These are phyloP conservation scores for Nemania abortiva DNA, from an alignment of 2,329 filamentous ascomycete genomes.

Conservation along the genomic window DNA sequence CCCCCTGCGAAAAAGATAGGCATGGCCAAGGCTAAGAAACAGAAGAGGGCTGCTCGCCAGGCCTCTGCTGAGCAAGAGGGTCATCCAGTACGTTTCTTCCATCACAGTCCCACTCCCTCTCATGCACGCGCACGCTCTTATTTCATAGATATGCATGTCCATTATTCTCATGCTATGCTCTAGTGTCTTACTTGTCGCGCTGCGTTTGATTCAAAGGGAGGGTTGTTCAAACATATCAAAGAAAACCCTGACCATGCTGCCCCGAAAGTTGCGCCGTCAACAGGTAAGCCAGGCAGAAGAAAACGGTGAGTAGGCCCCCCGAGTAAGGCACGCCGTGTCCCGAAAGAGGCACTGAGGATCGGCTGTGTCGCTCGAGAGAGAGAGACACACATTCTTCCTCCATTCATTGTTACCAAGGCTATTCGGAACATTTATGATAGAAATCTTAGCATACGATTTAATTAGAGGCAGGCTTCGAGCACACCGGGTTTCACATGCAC, in stretches of 20 bases:
- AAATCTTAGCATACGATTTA: not conserved
- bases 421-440: not conserved
- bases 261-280: constrained; percentile 50
- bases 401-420: not conserved
- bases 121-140: not conserved
- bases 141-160: constrained; percentile 5
- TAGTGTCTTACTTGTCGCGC: constrained; percentile 62
- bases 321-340: not conserved
- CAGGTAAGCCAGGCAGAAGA: constrained; percentile 47
- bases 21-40: constrained; percentile 64
- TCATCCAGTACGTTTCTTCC: constrained; percentile 52
- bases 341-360: not conserved
- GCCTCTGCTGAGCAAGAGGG: constrained; percentile 52
- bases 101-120: not conserved
- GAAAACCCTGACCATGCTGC: constrained; percentile 72
- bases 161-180: constrained; percentile 35
- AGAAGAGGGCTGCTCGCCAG: constrained; percentile 61
- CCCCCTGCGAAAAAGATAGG: constrained; percentile 58
- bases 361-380: not conserved
- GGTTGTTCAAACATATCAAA: constrained; percentile 79
- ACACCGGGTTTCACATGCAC: not conserved
- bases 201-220: constrained; percentile 71
- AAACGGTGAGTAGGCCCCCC: constrained; percentile 49
- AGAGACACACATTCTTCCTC: not conserved
- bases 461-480: constrained; percentile 1